Conservation (phyloP, 2,329 filamentous ascomycete genomes). For the Mycosphaerelloides madeirae region DNA sequence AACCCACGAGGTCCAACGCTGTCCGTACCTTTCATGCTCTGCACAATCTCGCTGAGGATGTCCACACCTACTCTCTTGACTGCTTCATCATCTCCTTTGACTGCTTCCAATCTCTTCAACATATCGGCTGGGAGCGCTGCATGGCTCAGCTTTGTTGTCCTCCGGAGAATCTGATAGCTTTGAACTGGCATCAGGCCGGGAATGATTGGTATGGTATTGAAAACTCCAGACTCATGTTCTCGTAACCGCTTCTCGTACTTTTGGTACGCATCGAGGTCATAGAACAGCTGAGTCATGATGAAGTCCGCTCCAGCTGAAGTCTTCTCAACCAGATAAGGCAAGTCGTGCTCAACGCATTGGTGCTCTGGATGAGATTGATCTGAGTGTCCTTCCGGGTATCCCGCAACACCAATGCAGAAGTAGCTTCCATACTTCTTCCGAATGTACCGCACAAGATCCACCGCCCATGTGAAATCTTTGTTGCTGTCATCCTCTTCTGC, state of each 20-base stretch:
- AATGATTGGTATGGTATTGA: constrained; percentile 83
- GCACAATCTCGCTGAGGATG: constrained; percentile 78
- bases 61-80: constrained; percentile 77
- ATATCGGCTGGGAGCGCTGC: constrained; percentile 71
- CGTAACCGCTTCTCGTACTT: constrained; percentile 72
- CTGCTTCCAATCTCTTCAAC: constrained; percentile 63
- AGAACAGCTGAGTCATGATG: constrained; percentile 97
- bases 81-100: constrained; percentile 73
- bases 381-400: constrained; percentile 91
- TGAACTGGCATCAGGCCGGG: constrained; percentile 97
- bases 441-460: constrained; percentile 88
- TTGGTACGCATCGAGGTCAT: constrained; percentile 78
- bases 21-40: constrained; percentile 65
- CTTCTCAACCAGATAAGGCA: constrained; percentile 88
- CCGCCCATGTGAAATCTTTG: constrained; percentile 80
- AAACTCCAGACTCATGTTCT: constrained; percentile 75
- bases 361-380: constrained; percentile 85
- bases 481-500: constrained; percentile 59
- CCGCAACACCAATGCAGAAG: constrained; percentile 92
- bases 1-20: constrained; percentile 66
- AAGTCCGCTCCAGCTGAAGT: constrained; percentile 89
- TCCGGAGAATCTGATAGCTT: constrained; percentile 89
- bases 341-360: constrained; percentile 60
- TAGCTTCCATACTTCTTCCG: constrained; percentile 80
- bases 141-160: constrained; percentile 91